Conservation (phyloP, 2,329 filamentous ascomycete genomes). For the Botrytis squamosa region DNA sequence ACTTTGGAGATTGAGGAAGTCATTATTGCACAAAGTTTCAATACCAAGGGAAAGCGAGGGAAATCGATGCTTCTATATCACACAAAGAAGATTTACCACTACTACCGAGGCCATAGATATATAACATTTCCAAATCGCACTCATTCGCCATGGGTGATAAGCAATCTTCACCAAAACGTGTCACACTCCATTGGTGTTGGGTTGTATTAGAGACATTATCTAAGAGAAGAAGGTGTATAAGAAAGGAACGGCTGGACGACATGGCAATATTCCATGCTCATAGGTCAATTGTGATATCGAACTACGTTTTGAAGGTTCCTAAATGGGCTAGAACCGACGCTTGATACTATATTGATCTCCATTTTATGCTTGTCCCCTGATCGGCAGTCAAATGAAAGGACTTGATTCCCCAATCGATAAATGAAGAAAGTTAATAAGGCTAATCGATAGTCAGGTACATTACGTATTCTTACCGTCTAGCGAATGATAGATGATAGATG, state of each 20-base stretch:
- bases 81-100: background rate
- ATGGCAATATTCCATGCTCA: background rate
- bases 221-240: conserved; percentile 18
- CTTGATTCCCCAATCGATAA: conserved; percentile 9
- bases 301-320: conserved; percentile 13
- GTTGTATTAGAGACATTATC: background rate
- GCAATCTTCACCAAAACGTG: conserved; percentile 18
- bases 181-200: conserved; percentile 4
- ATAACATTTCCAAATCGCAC: conserved; percentile 8
- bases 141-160: conserved; percentile 13
- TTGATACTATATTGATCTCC: conserved; percentile 3
- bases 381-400: conserved; percentile 18
- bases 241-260: background rate
- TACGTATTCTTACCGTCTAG: background rate
- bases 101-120: background rate
- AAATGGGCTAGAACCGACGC: background rate
- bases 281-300: conserved; percentile 19
- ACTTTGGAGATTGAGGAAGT: conserved; percentile 3
- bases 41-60: conserved; percentile 5
- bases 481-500: background rate
- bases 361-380: conserved; percentile 11
- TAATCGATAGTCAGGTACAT: conserved; percentile 16
- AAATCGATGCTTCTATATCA: conserved; percentile 14
- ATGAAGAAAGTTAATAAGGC: background rate
- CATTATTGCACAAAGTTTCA: conserved; percentile 8